Conservation (phyloP, 1,284 basidiomycete species). For the Tilletiaria anomala region DNA sequence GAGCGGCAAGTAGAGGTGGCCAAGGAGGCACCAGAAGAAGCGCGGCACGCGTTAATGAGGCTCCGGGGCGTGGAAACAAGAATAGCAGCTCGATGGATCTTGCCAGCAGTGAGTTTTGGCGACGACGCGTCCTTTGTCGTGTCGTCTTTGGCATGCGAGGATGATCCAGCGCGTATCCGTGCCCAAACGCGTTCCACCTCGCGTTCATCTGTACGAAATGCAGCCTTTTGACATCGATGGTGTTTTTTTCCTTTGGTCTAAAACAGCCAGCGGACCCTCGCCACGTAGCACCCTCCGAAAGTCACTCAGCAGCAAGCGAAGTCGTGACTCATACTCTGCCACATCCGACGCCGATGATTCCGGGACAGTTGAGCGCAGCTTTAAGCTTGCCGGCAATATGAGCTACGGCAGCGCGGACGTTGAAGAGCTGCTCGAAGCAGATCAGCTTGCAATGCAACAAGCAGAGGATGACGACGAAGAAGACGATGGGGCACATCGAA, state of each 20-base stretch:
- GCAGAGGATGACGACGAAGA: no score
- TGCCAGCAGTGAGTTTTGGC: not conserved
- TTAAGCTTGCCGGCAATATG: not conserved
- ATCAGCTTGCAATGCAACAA: no score
- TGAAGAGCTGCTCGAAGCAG: no score
- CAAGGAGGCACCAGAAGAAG: not conserved
- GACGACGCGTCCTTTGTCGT: not conserved
- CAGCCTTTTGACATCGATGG: not conserved
- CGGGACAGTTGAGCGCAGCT: not conserved
- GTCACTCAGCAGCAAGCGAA: not conserved
- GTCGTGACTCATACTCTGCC: not conserved
- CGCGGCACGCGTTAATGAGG: not conserved
- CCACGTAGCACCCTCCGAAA: not conserved
- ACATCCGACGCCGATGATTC: not conserved
- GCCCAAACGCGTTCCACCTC: not conserved
- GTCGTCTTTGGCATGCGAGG: not conserved
- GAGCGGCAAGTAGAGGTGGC: slow-evolving; percentile 1
- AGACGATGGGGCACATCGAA: slow-evolving; percentile 13
- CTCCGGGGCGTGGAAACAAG: not conserved
- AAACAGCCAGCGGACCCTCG: not conserved
- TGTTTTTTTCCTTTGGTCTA: not conserved
- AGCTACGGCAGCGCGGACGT: not conserved
- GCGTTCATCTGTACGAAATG: slow-evolving; percentile 1
- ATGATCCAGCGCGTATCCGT: not conserved
- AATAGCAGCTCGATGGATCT: not conserved